Evolutionary conservation across 169 alveolate species (phyloP).

Genomic region (Plasmodium sp.): DNA sequence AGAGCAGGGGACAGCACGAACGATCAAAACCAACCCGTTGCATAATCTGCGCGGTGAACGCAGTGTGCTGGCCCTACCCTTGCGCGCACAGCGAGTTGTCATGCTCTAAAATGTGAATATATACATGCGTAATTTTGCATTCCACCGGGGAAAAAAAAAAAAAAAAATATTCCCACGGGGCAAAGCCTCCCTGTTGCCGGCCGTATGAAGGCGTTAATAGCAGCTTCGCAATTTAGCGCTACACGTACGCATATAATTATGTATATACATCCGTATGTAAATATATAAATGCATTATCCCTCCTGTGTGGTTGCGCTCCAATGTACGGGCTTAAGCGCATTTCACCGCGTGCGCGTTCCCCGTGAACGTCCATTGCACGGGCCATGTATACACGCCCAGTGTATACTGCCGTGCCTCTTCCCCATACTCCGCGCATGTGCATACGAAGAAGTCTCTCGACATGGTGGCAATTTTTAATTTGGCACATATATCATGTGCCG

Average conservation of each 20-base stretch:
- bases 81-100: not conserved
- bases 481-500: not conserved
- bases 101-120: not conserved
- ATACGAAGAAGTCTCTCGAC: not conserved
- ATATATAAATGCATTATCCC: not conserved
- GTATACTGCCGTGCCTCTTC: not conserved
- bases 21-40: not conserved
- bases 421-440: not conserved
- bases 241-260: conserved; percentile 3
- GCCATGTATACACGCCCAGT: not conserved
- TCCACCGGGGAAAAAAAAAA: not conserved
- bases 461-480: not conserved
- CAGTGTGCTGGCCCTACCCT: not conserved
- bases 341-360: not conserved
- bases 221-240: not conserved
- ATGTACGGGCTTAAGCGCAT: not conserved
- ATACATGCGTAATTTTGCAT: not conserved
- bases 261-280: not conserved
- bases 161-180: not conserved
- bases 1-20: not conserved
- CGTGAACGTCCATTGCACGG: not conserved
- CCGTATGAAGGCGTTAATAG: not conserved
- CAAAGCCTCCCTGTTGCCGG: not conserved
- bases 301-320: not conserved
- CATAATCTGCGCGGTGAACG: not conserved